A percentile compares a stretch with the other conserved stretches of the same genome.
phyloP scores from a whole-genome alignment of 208 protist genomes.

The Crithidia mellificae region DNA sequence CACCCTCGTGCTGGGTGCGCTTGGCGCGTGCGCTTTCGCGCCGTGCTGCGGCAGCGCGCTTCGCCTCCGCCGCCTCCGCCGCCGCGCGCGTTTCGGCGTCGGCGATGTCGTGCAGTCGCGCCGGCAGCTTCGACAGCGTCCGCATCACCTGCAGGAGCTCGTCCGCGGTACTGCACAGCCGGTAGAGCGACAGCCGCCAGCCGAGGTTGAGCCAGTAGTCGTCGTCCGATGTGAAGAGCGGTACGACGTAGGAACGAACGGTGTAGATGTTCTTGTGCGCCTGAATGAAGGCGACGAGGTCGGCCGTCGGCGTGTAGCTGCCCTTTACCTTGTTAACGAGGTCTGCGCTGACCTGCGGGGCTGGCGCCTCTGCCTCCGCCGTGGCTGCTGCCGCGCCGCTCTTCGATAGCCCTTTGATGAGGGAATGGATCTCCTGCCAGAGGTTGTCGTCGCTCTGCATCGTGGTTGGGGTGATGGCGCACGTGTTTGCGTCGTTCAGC shows the following conservation, averaged over 20 bases:
- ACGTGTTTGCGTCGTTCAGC: conserved; percentile 43
- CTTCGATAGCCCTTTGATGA: conserved; percentile 3
- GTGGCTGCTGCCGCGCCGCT: neutral
- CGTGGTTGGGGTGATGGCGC: conserved; percentile 36
- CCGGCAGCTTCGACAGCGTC: conserved; percentile 27
- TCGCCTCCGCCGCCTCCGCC: neutral
- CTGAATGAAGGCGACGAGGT: conserved; percentile 48
- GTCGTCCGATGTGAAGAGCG: conserved; percentile 47
- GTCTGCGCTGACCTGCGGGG: too few relatives aligned
- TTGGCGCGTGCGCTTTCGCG: neutral
- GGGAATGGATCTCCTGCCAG: conserved; percentile 21
- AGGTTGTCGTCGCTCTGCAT: conserved; percentile 14
- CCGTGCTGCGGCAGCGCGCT: neutral
- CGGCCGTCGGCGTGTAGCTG: conserved; percentile 30
- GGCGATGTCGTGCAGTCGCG: conserved; percentile 17
- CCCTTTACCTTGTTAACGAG: neutral
- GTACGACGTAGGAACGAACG: conserved; percentile 50
- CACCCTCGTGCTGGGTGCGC: too few relatives aligned
- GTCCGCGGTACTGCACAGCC: conserved; percentile 29
- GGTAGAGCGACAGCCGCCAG: conserved; percentile 50
- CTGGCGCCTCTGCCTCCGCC: too few relatives aligned
- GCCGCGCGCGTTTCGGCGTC: conserved; percentile 1
- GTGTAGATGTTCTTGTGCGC: conserved; percentile 22
- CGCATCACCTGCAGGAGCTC: conserved; percentile 34
- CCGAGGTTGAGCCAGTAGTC: conserved; percentile 60